phyloP scores from a whole-genome alignment of 2,329 filamentous ascomycete genomes.

The Grosmannia huntii region DNA sequence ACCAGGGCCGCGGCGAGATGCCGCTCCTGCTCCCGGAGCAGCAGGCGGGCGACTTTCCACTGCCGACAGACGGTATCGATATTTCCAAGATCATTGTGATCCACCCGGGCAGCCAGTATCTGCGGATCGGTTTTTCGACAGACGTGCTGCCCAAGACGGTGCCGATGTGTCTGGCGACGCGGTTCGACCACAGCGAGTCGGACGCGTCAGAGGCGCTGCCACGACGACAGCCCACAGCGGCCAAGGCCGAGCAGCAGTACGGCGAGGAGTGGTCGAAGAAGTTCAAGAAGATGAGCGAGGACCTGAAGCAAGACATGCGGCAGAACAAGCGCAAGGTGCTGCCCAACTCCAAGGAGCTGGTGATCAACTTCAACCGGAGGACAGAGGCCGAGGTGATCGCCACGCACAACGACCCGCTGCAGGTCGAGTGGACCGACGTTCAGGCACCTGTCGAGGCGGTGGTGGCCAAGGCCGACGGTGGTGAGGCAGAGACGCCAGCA shows the following conservation, averaged over 20 bases:
- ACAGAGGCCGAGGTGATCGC: constrained; percentile 76
- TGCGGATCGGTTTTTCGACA: constrained; percentile 88
- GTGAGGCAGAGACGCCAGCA: not conserved
- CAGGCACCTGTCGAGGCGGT: too few relatives aligned
- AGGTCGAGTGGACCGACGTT: constrained; percentile 94
- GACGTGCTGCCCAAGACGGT: constrained; percentile 90
- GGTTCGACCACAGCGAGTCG: constrained; percentile 65
- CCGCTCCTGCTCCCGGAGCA: constrained; percentile 48
- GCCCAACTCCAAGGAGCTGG: constrained; percentile 94
- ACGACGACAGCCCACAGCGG: constrained; percentile 50
- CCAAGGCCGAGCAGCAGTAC: constrained; percentile 64
- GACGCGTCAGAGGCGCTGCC: constrained; percentile 74
- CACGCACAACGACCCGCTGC: constrained; percentile 86
- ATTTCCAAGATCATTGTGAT: constrained; percentile 90
- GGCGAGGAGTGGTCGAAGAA: constrained; percentile 67
- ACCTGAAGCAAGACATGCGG: constrained; percentile 83
- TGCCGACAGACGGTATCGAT: constrained; percentile 48
- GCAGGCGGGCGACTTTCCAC: constrained; percentile 33
- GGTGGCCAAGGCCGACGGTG: not conserved
- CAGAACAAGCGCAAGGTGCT: constrained; percentile 88
- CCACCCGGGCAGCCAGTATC: constrained; percentile 88
- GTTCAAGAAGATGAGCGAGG: constrained; percentile 71
- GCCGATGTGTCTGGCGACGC: constrained; percentile 81
- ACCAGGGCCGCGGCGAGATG: constrained; percentile 53
- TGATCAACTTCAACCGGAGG: constrained; percentile 84